Evolutionary conservation across 495 filamentous ascomycete genomes (phyloP), one percentile per base, ranked within the genome.

Genomic region (Hypoxylon lienhwacheense): DNA sequence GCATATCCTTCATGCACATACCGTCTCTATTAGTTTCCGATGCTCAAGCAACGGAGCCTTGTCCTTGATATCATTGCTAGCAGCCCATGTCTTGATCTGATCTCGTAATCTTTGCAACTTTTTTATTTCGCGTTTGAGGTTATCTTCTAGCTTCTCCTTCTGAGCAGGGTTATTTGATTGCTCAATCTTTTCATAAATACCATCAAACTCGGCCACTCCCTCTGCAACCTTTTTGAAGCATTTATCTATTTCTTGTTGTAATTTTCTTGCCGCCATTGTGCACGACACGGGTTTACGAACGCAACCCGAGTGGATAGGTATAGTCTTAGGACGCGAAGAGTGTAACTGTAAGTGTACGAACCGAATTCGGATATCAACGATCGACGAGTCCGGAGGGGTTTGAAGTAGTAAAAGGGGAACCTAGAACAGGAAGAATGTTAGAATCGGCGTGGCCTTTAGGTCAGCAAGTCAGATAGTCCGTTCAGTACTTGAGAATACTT

Each of bases 21-120:
- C 92, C 73, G 90, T 91, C 79, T 98, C 93, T 68, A 97, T 98
- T 66, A 90, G 81, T 70, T 90, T 91, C 68, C 93, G 79, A 70
- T 97, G 85, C 68, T 97, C 93, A 55, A 96, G 67, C 65, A 98
- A 75, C 56, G 93, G 95, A 54, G 86, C 87, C 78, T 98, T 98
- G 72, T 98, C 93, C 74, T 98, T 98, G 79, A 98, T 95, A 65
- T 98, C 93, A 76, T 93, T 96, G 69, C 85, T 88, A 2, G 90
- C 86, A 2, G 90, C 91, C 93, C 93, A 98, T 79, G 91, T 88
- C 74, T 98, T 98, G 77, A 98, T 97, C 76, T 97, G 92, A 70
- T 98, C 93, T 51, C 93, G 89, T 72, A 91, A 86, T 58, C 93
- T 79, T 73, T 98, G 93, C 14, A 98, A 85, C 80, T 98, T 98